Conservation (phyloP, 306 rosid genomes). For the Gastrolobium bilobum region DNA sequence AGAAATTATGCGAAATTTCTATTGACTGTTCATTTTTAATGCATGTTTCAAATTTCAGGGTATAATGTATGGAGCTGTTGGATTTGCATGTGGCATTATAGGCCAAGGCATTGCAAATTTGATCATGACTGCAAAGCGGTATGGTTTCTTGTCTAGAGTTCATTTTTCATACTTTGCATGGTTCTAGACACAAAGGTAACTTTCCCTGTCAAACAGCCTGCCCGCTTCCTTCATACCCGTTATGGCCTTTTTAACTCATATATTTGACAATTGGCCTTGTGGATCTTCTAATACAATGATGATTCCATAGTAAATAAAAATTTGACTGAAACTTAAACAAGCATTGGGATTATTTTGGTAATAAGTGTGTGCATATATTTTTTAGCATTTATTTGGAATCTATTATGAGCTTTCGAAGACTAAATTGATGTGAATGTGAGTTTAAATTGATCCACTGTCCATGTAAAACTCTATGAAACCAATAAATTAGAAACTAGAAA, state of each 20-base stretch:
- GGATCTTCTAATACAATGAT: conserved; percentile 24
- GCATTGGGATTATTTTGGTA: not conserved
- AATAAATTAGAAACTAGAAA: conserved; percentile 3
- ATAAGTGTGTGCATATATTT: not conserved
- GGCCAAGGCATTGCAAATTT: conserved; percentile 97
- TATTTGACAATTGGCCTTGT: not conserved
- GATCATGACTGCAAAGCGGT: conserved; percentile 95
- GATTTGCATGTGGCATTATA: conserved; percentile 90
- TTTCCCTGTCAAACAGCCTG: not conserved
- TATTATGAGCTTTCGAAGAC: conserved; percentile 11
- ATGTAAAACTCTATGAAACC: not conserved
- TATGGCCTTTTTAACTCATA: not conserved
- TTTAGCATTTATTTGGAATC: conserved; percentile 34
- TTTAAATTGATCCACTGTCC: not conserved
- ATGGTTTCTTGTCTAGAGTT: conserved; percentile 40
- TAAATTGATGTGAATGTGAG: not conserved
- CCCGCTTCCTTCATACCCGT: not conserved
- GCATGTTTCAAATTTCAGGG: conserved; percentile 61
- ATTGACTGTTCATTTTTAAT: conserved; percentile 3
- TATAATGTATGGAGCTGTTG: conserved; percentile 84
- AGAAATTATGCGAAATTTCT: conserved; percentile 15
- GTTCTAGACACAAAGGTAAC: conserved; percentile 4
- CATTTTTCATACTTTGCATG: conserved; percentile 28
- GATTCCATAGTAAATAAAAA: conserved; percentile 3
- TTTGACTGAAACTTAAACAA: not conserved